These are phyloP conservation scores for Golubevia pallescens DNA, from an alignment of 1,284 basidiomycete genomes.

Conservation along the genomic window DNA sequence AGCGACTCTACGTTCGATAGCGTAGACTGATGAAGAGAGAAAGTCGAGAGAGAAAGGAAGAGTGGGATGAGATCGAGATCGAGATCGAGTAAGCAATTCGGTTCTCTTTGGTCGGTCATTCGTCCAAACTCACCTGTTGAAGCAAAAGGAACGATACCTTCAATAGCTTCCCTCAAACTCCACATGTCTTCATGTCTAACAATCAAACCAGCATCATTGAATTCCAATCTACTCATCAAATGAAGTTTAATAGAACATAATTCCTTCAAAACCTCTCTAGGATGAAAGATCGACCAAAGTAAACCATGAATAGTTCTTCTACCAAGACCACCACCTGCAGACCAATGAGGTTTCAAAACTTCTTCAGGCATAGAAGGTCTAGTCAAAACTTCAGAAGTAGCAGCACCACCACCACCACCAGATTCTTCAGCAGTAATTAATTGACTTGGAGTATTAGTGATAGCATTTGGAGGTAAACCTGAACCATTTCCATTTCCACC, in stretches of 20 bases:
- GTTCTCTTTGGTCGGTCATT: neutral
- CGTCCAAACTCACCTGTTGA: constrained; percentile 22
- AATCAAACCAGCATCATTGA: constrained; percentile 62
- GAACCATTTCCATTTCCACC: no score
- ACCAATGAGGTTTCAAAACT: constrained; percentile 53
- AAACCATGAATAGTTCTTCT: constrained; percentile 40
- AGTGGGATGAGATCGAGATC: no score
- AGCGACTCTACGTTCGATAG: constrained; percentile 46
- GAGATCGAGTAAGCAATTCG: no score
- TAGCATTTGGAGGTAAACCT: neutral
- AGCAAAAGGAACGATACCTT: constrained; percentile 55
- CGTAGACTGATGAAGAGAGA: constrained; percentile 19
- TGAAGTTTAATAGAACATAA: constrained; percentile 57
- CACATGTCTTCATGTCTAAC: constrained; percentile 62
- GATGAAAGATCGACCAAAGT: constrained; percentile 47
- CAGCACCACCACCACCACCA: constrained; percentile 17
- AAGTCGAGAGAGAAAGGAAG: neutral
- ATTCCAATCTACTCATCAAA: constrained; percentile 60
- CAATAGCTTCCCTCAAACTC: constrained; percentile 59
- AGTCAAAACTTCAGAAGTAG: constrained; percentile 6
- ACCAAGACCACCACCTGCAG: constrained; percentile 39
- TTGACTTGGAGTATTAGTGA: constrained; percentile 11
- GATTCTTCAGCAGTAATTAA: constrained; percentile 26
- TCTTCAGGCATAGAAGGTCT: constrained; percentile 46
- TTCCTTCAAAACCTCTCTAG: constrained; percentile 36